These are phyloP conservation scores for Alnus glutinosa DNA, from an alignment of 306 rosid species.

Conservation along the genomic window DNA sequence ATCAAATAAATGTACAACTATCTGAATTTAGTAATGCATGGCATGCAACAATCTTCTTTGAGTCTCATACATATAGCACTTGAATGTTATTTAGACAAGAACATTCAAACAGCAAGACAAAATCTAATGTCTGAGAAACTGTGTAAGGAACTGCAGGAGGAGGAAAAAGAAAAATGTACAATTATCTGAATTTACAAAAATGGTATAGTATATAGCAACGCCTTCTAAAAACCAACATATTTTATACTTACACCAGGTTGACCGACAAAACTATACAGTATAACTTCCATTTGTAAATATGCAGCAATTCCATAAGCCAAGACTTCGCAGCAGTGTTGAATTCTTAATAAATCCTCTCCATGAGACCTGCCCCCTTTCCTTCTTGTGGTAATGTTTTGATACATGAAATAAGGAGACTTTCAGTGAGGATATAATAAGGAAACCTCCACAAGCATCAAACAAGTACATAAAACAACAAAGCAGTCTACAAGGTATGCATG, in stretches of 20 bases:
- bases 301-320: background rate
- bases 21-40: background rate
- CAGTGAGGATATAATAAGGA: background rate
- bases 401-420: background rate
- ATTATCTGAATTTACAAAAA: conserved; percentile 12
- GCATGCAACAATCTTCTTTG: background rate
- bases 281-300: background rate
- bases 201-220: conserved; percentile 5
- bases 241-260: conserved; percentile 17
- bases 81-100: background rate
- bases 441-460: background rate
- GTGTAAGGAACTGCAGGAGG: background rate
- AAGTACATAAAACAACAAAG: background rate
- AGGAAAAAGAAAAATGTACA: background rate
- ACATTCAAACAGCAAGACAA: background rate
- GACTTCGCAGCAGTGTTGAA: conserved; percentile 10
- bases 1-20: no score
- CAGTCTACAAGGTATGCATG: background rate
- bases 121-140: background rate
- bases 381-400: background rate
- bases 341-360: background rate
- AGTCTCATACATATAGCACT: background rate
- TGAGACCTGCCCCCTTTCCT: background rate
- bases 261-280: conserved; percentile 3
- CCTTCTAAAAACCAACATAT: conserved; percentile 10